phyloP scores from a whole-genome alignment of 805 yeast species.

The Saccharomycopsis sp. region DNA sequence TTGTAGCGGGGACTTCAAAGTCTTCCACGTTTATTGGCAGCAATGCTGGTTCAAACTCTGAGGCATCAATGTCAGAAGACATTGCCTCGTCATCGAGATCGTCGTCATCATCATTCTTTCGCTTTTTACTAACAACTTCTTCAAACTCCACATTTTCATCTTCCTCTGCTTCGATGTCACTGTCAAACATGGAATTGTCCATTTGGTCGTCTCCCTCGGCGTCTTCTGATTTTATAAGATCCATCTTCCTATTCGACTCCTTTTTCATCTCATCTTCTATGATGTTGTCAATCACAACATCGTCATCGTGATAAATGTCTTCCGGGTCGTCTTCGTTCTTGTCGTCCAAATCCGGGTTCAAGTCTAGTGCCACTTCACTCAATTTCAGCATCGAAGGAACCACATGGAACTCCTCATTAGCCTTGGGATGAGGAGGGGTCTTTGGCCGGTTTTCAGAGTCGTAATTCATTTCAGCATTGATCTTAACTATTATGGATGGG shows the following conservation, averaged over 20 bases:
- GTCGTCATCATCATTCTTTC: neutral
- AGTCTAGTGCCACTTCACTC: slow-evolving; percentile 11
- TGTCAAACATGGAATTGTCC: too few species aligned
- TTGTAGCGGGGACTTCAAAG: neutral
- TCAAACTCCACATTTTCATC: slow-evolving; percentile 7
- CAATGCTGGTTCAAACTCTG: neutral
- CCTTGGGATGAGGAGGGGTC: slow-evolving; percentile 18
- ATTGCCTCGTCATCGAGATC: neutral
- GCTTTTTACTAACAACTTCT: slow-evolving; percentile 2
- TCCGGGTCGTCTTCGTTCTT: slow-evolving; percentile 5
- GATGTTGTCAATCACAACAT: neutral
- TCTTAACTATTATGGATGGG: neutral
- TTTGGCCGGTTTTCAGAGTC: slow-evolving; percentile 13
- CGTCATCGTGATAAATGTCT: neutral
- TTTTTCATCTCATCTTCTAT: neutral
- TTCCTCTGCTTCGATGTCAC: too few species aligned
- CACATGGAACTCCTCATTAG: slow-evolving; percentile 13
- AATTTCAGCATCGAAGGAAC: slow-evolving; percentile 7
- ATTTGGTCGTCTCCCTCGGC: slow-evolving; percentile 2
- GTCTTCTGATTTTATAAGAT: neutral
- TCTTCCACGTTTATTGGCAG: neutral
- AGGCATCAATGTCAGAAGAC: neutral
- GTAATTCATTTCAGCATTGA: slow-evolving; percentile 1
- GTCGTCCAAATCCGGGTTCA: slow-evolving; percentile 20
- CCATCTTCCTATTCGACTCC: neutral